Conservation (phyloP, 2,329 filamentous ascomycete genomes). For the Colletotrichum sp. region DNA sequence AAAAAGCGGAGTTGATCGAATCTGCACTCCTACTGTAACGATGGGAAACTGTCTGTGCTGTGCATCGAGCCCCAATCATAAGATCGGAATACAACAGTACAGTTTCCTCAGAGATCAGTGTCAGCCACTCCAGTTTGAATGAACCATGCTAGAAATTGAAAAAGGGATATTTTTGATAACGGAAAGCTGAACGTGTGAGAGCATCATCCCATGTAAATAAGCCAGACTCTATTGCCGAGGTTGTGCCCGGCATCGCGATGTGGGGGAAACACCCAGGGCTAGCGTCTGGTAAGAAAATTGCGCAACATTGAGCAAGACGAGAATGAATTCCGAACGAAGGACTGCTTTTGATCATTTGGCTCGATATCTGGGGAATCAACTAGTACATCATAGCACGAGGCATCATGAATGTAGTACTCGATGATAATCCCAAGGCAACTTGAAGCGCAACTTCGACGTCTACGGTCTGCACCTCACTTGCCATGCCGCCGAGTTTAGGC, state of each 20-base stretch:
- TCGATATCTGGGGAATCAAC: background rate
- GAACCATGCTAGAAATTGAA: fast-evolving
- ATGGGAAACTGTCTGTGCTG: background rate
- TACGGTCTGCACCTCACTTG: background rate
- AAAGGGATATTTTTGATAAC: background rate
- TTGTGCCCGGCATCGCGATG: background rate
- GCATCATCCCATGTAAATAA: background rate
- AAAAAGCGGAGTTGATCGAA: background rate
- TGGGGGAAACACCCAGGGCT: background rate
- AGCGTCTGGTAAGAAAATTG: background rate
- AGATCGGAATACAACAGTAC: background rate
- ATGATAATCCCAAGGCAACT: background rate
- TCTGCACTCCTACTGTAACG: background rate
- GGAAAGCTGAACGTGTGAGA: background rate
- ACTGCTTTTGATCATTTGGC: background rate
- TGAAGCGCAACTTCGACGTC: background rate
- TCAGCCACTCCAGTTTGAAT: background rate
- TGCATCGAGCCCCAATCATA: background rate
- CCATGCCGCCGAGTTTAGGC: background rate
- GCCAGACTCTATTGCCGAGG: background rate
- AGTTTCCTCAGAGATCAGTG: background rate
- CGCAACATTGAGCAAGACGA: background rate
- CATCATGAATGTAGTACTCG: background rate
- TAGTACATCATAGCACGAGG: background rate
- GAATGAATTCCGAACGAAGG: background rate